Conservation (phyloP, 2,329 filamentous ascomycete species). For the Aspergillus awamori region DNA sequence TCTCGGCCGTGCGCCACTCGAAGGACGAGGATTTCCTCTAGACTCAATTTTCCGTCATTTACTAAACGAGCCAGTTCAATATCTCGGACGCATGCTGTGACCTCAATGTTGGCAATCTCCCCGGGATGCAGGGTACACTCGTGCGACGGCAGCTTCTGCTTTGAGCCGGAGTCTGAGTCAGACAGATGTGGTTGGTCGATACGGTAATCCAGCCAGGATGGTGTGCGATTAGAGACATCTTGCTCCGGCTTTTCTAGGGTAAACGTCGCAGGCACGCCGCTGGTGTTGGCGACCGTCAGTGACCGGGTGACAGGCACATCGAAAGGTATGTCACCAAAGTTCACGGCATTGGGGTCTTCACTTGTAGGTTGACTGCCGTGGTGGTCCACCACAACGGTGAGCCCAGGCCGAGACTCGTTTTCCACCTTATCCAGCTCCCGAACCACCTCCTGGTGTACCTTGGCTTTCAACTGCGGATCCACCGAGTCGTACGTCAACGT, state of each 20-base stretch:
- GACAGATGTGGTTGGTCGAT: slow-evolving; percentile 60
- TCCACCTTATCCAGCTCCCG: slow-evolving; percentile 86
- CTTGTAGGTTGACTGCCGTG: slow-evolving; percentile 42
- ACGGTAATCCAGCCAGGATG: slow-evolving; percentile 71
- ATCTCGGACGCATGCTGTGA: slow-evolving; percentile 69
- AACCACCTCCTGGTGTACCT: slow-evolving; percentile 82
- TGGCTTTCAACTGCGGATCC: slow-evolving; percentile 79
- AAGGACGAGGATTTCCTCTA: slow-evolving; percentile 88
- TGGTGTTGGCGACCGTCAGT: slow-evolving; percentile 89
- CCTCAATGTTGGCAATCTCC: slow-evolving; percentile 71
- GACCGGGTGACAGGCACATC: slow-evolving; percentile 65
- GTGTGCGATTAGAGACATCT: slow-evolving; percentile 50
- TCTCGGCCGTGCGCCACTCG: slow-evolving; percentile 82
- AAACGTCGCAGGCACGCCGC: slow-evolving; percentile 77
- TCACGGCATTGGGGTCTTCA: slow-evolving; percentile 61
- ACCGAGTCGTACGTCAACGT: slow-evolving; percentile 83
- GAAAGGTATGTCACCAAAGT: slow-evolving; percentile 77
- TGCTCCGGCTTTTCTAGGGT: slow-evolving; percentile 71
- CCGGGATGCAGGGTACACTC: slow-evolving; percentile 78
- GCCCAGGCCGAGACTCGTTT: slow-evolving; percentile 81
- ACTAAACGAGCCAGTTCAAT: slow-evolving; percentile 67
- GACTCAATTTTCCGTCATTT: slow-evolving; percentile 65
- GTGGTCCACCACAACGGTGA: slow-evolving; percentile 79
- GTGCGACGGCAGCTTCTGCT: slow-evolving; percentile 32
- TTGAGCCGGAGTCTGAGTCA: slow-evolving; percentile 29